Conservation (phyloP, 73 alveolate genomes). For the Stentor roeselii region DNA sequence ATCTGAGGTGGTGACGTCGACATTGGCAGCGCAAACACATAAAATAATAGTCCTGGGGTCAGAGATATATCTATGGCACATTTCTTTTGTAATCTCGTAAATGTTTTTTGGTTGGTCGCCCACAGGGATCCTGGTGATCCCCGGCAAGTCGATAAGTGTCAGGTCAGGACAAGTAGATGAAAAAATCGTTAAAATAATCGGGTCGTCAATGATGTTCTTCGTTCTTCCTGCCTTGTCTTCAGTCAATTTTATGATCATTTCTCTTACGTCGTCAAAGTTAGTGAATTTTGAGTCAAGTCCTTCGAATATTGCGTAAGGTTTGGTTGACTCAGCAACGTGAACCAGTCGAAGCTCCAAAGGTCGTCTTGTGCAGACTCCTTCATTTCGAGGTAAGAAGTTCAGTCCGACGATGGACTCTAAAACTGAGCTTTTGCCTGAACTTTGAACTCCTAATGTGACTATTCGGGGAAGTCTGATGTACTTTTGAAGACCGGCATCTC, state of each 20-base stretch:
- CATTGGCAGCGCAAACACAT: constrained; percentile 66
- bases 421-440: constrained; percentile 90
- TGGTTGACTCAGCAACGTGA: constrained; percentile 74
- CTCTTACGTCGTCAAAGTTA: constrained; percentile 76
- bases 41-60: constrained; percentile 80
- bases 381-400: constrained; percentile 93
- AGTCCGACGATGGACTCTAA: constrained; percentile 96
- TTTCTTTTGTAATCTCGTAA: constrained; percentile 82
- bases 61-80: constrained; percentile 82
- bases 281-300: constrained; percentile 72
- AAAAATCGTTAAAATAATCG: constrained; percentile 91
- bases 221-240: constrained; percentile 80
- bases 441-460: constrained; percentile 40
- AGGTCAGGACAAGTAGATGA: constrained; percentile 97
- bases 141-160: constrained; percentile 97
- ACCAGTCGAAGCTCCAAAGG: constrained; percentile 88
- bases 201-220: constrained; percentile 89
- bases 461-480: constrained; percentile 96
- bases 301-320: constrained; percentile 84
- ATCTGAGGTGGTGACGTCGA: constrained; percentile 77
- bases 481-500: constrained; percentile 95
- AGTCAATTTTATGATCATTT: constrained; percentile 68
- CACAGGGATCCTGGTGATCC: constrained; percentile 92
- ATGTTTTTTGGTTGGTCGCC: constrained; percentile 83
- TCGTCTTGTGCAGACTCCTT: constrained; percentile 89